Conservation (phyloP, 106 monocot genomes). For the Dendrobium nobile region DNA sequence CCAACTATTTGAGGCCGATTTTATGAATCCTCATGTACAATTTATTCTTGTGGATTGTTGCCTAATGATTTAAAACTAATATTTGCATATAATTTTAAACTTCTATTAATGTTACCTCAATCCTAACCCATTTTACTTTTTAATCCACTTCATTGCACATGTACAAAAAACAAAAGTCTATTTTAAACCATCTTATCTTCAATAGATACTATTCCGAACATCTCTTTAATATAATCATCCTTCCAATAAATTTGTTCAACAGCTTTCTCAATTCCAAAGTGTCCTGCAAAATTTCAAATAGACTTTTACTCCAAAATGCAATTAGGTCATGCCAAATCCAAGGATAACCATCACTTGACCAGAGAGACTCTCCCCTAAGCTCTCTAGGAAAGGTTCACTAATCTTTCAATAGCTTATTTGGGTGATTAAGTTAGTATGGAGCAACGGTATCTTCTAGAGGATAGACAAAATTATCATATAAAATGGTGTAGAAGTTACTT, state of each 20-base stretch:
- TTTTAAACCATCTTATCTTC: not conserved
- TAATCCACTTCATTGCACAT: not conserved
- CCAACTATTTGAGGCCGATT: not conserved
- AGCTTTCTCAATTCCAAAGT: not conserved
- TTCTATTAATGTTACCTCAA: not conserved
- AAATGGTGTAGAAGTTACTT: not conserved
- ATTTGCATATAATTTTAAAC: not conserved
- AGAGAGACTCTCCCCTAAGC: not conserved
- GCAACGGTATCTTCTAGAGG: not conserved
- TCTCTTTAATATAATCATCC: not conserved
- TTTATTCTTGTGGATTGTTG: not conserved
- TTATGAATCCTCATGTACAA: not conserved
- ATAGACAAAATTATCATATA: not conserved
- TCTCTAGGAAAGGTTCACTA: not conserved
- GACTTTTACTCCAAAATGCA: not conserved
- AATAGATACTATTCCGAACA: not conserved
- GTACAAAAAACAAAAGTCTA: not conserved
- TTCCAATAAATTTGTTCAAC: no score
- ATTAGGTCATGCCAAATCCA: not conserved
- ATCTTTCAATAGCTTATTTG: slow-evolving; percentile 3
- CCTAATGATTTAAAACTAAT: not conserved
- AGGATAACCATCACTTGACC: not conserved
- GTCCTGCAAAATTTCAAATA: not conserved
- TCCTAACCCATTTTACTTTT: not conserved
- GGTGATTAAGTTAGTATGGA: not conserved